These are phyloP conservation scores for Trametes gibbosa DNA, from an alignment of 768 basidiomycete genomes.

Conservation along the genomic window DNA sequence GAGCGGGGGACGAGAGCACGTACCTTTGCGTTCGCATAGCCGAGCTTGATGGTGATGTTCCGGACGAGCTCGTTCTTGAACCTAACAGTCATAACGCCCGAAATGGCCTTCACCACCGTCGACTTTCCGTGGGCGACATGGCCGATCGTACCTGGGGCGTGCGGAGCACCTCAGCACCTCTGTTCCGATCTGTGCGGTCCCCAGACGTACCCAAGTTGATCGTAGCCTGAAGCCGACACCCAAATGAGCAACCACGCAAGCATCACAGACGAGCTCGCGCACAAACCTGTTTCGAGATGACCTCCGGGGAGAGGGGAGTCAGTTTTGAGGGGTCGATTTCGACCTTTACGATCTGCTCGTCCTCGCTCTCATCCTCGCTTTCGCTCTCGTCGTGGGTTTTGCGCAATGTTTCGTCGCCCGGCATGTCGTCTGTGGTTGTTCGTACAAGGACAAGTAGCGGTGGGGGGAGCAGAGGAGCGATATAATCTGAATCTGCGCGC, in stretches of 20 bases:
- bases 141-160: slow-evolving; percentile 81
- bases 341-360: slow-evolving; percentile 58
- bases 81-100: slow-evolving; percentile 95
- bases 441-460: background rate
- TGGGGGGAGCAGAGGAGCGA: background rate
- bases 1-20: slow-evolving; percentile 26
- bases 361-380: slow-evolving; percentile 66
- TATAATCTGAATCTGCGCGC: background rate
- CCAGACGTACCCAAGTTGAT: slow-evolving; percentile 75
- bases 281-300: slow-evolving; percentile 87
- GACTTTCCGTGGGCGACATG: slow-evolving; percentile 99
- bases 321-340: slow-evolving; percentile 80
- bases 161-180: slow-evolving; percentile 5
- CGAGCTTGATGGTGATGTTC: slow-evolving; percentile 99
- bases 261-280: background rate
- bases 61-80: slow-evolving; percentile 99
- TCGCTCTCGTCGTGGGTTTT: slow-evolving; percentile 62
- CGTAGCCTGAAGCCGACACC: slow-evolving; percentile 63
- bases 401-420: slow-evolving; percentile 64
- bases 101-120: slow-evolving; percentile 97
- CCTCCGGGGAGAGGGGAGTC: slow-evolving; percentile 85
- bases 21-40: slow-evolving; percentile 98
- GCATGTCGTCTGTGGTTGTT: slow-evolving; percentile 39
- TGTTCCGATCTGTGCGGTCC: background rate
- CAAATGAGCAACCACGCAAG: background rate